Evolutionary conservation across 805 yeast species (phyloP).

Genomic region (Yarrowia keelungensis): DNA sequence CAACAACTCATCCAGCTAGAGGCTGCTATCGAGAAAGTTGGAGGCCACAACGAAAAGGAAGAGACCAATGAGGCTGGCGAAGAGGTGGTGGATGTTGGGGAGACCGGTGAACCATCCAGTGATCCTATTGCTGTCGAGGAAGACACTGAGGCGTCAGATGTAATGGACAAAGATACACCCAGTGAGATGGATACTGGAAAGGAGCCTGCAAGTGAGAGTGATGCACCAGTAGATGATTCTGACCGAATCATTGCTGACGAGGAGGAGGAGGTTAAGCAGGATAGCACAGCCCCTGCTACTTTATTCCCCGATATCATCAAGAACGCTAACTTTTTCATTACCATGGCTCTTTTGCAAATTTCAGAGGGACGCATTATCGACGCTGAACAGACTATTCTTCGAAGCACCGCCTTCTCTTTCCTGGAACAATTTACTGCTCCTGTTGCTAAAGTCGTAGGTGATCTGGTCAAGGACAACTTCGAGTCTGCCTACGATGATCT

Average conservation of each 20-base stretch:
- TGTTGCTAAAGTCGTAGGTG: not conserved
- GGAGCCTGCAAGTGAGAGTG: constrained; percentile 4
- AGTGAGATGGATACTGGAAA: constrained; percentile 11
- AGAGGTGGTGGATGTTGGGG: constrained; percentile 2
- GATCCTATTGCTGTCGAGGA: constrained; percentile 1
- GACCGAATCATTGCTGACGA: constrained; percentile 11
- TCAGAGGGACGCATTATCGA: constrained; percentile 11
- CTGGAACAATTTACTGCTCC: not conserved
- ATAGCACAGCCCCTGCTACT: not conserved
- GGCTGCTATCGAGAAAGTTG: constrained; percentile 13
- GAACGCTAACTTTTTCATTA: constrained; percentile 16
- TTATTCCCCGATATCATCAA: constrained; percentile 22
- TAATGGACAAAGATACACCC: constrained; percentile 5
- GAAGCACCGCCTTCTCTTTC: not conserved
- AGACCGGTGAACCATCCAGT: not conserved
- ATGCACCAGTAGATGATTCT: not conserved
- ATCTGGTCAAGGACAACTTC: constrained; percentile 6
- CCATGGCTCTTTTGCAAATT: constrained; percentile 12
- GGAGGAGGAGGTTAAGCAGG: not conserved
- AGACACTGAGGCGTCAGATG: not conserved
- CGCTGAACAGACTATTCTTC: constrained; percentile 19
- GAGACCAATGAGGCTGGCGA: not conserved
- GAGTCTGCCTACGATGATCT: constrained; percentile 18
- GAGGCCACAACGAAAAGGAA: constrained; percentile 1
- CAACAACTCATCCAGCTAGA: constrained; percentile 16